These are phyloP conservation scores for Metschnikowia dekortorum DNA, from an alignment of 805 yeast genomes.

Conservation along the genomic window DNA sequence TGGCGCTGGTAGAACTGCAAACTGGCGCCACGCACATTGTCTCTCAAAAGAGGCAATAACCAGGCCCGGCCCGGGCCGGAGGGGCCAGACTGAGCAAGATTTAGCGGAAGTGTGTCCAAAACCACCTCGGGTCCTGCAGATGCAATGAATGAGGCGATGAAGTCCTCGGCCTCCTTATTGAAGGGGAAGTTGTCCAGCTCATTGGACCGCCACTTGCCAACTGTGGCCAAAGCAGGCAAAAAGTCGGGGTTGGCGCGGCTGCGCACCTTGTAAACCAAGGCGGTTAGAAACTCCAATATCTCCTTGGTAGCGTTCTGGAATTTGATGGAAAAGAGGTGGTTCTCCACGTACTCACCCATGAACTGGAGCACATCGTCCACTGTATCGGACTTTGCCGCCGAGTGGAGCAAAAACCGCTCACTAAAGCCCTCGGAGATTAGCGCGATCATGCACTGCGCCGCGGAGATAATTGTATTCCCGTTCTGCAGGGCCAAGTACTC, in stretches of 20 bases:
- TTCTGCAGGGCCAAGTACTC: constrained; percentile 66
- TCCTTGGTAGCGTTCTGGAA: constrained; percentile 75
- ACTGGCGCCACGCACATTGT: constrained; percentile 69
- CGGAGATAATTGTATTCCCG: constrained; percentile 63
- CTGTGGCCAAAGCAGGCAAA: constrained; percentile 57
- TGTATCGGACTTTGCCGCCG: constrained; percentile 42
- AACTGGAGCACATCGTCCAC: constrained; percentile 51
- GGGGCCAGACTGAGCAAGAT: constrained; percentile 38
- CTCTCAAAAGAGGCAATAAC: constrained; percentile 88
- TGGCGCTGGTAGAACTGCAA: constrained; percentile 58
- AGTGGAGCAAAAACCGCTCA: constrained; percentile 52
- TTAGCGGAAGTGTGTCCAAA: constrained; percentile 69
- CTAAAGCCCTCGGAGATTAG: constrained; percentile 64
- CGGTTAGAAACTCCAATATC: constrained; percentile 62
- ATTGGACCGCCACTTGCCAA: constrained; percentile 83
- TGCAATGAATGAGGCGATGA: constrained; percentile 72
- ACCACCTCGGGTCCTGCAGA: constrained; percentile 86
- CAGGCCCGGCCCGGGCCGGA: constrained; percentile 88
- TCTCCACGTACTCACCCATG: constrained; percentile 48
- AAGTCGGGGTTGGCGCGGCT: constrained; percentile 68
- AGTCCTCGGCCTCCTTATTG: constrained; percentile 73
- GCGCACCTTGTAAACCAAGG: constrained; percentile 59
- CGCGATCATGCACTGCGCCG: constrained; percentile 84
- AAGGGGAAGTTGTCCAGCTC: constrained; percentile 65
- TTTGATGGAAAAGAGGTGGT: constrained; percentile 63